Percentiles rank a stretch among this genome's conserved stretches.
Evolutionary conservation across 1,139 yeast species (phyloP).

Genomic region (Arxiozyma bovina): DNA sequence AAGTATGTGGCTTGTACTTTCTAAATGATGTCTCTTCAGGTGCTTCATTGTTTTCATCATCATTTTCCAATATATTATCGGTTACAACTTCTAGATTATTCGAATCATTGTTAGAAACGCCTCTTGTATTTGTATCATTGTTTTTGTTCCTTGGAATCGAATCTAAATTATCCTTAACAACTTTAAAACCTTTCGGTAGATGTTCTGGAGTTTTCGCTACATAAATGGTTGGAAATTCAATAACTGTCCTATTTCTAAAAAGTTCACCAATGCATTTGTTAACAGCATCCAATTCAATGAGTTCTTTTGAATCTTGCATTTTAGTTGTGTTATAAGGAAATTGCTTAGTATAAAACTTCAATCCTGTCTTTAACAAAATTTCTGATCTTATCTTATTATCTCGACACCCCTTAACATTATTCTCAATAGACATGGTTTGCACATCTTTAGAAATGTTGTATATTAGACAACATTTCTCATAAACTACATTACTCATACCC

Average conservation of each 20-base stretch:
- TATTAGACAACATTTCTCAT: slow-evolving; percentile 21
- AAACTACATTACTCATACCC: slow-evolving; percentile 25
- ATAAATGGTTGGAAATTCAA: slow-evolving; percentile 70
- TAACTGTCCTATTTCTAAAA: slow-evolving; percentile 48
- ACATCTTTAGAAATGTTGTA: slow-evolving; percentile 9
- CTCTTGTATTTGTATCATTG: not conserved
- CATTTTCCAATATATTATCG: not conserved
- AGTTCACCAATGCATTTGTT: slow-evolving; percentile 34
- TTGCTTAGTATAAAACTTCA: slow-evolving; percentile 25
- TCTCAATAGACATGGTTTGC: not conserved
- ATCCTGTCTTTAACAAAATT: slow-evolving; percentile 10
- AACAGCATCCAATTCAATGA: slow-evolving; percentile 17
- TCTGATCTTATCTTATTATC: slow-evolving; percentile 13
- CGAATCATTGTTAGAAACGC: not conserved
- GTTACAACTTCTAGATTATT: not conserved
- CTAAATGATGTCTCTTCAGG: slow-evolving; percentile 5
- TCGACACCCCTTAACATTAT: slow-evolving; percentile 10
- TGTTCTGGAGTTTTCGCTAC: slow-evolving; percentile 31
- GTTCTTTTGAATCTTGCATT: slow-evolving; percentile 22
- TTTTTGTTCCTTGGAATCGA: not conserved
- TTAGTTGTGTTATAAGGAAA: slow-evolving; percentile 21
- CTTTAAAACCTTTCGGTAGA: slow-evolving; percentile 13
- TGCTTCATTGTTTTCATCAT: slow-evolving; percentile 1
- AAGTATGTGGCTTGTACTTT: not conserved
- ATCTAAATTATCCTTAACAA: slow-evolving; percentile 10